Evolutionary conservation across 2,329 filamentous ascomycete genomes (phyloP).

Genomic region (Sporothrix variecibatus): DNA sequence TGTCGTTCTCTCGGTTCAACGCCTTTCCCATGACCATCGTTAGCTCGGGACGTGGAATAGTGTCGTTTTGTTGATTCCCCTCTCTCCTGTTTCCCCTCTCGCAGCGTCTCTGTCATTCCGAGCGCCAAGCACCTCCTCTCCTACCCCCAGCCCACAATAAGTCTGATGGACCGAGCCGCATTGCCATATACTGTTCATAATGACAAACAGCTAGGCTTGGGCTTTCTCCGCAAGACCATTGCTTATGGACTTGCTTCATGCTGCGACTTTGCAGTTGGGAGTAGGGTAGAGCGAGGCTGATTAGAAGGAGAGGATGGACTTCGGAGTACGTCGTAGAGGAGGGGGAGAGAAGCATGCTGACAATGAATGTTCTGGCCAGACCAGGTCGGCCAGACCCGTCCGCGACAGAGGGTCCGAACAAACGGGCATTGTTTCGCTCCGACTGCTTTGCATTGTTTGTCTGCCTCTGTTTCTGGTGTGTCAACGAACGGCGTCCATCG

Average conservation of each 20-base stretch:
- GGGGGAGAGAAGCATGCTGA: background rate
- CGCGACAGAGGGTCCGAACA: background rate
- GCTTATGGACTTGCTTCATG: background rate
- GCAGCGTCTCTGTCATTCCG: background rate
- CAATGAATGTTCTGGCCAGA: too few species aligned
- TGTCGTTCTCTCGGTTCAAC: background rate
- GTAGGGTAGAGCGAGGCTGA: background rate
- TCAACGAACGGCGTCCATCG: background rate
- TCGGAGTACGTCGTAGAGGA: background rate
- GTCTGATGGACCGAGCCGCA: slow-evolving; percentile 3
- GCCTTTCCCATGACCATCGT: background rate
- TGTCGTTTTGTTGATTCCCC: background rate
- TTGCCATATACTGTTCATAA: background rate
- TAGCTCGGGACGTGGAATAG: background rate
- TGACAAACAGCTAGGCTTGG: background rate
- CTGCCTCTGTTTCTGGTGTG: background rate
- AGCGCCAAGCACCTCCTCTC: slow-evolving; percentile 6
- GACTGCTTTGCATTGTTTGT: background rate
- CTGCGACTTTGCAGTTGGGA: background rate
- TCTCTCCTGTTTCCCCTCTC: background rate
- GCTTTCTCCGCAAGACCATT: background rate
- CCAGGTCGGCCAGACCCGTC: background rate
- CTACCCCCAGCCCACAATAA: background rate
- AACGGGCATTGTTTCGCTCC: background rate
- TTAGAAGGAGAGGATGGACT: background rate